Evolutionary conservation across 139 green algal genomes (phyloP).

Genomic region (Deuterostichococcus epilithicus): DNA sequence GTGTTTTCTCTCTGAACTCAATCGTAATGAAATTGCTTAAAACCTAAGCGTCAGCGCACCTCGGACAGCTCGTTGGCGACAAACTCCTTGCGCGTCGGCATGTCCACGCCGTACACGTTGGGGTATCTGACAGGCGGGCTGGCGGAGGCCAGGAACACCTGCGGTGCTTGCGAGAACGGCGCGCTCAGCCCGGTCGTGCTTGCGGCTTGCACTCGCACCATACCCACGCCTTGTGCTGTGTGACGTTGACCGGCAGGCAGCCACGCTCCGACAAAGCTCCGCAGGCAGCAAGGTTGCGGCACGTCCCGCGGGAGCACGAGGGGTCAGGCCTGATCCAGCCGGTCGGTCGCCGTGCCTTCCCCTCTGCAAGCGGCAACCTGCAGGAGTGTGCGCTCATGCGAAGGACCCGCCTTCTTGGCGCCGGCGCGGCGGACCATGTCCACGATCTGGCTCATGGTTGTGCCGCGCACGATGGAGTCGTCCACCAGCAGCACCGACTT

Average conservation of each 20-base stretch:
- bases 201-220: too few relatives aligned
- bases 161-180: too few relatives aligned
- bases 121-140: conserved; percentile 89
- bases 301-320: too few relatives aligned
- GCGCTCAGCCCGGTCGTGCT: too few relatives aligned
- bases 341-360: too few relatives aligned
- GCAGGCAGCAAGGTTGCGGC: too few relatives aligned
- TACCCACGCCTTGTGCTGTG: too few relatives aligned
- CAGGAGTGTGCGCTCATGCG: neutral
- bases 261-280: too few relatives aligned
- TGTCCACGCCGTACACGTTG: conserved; percentile 99
- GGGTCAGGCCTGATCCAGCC: too few relatives aligned
- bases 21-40: too few relatives aligned
- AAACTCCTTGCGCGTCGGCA: conserved; percentile 92
- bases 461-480: conserved; percentile 97
- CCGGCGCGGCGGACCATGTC: conserved; percentile 89
- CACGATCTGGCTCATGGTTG: conserved; percentile 96
- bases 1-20: conserved; percentile 8
- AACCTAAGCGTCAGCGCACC: conserved; percentile 69
- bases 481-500: conserved; percentile 97
- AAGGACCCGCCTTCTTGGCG: conserved; percentile 63
- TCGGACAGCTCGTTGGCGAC: conserved; percentile 79
- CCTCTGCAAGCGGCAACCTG: too few relatives aligned
- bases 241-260: too few relatives aligned
- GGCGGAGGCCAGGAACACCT: conserved; percentile 93